Conservation (phyloP, 2,329 filamentous ascomycete genomes). For the Rutstroemia sp. region DNA sequence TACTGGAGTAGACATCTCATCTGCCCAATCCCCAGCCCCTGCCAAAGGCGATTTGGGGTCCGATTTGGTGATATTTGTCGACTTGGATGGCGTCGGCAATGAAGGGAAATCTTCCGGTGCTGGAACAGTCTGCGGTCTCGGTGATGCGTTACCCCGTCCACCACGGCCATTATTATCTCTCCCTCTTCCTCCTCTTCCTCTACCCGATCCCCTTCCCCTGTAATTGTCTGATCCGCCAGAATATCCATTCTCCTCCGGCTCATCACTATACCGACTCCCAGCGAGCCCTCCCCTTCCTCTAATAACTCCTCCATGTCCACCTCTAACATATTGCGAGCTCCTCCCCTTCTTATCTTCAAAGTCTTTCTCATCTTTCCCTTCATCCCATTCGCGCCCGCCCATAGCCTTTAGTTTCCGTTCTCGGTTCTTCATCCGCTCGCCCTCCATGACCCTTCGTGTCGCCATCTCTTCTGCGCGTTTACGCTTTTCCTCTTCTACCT, state of each 20-base stretch:
- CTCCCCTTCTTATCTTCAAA: conserved; percentile 26
- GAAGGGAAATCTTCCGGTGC: conserved; percentile 24
- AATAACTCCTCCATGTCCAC: conserved; percentile 22
- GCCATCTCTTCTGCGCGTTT: conserved; percentile 34
- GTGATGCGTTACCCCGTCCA: conserved; percentile 15
- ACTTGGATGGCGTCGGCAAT: conserved; percentile 6
- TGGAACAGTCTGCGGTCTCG: conserved; percentile 11
- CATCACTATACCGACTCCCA: conserved; percentile 11
- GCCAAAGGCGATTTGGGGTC: conserved; percentile 8
- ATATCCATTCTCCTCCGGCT: conserved; percentile 8
- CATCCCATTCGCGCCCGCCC: conserved; percentile 30
- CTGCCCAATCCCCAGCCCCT: conserved; percentile 23
- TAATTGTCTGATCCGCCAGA: conserved; percentile 3
- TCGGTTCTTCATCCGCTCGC: conserved; percentile 30
- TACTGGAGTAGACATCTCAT: conserved; percentile 26
- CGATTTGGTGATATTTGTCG: conserved; percentile 4
- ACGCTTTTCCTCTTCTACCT: conserved; percentile 51
- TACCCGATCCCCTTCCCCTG: conserved; percentile 18
- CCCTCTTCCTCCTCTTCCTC: conserved; percentile 1
- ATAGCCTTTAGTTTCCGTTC: conserved; percentile 29
- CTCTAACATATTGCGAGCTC: conserved; percentile 24
- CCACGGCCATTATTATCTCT: conserved; percentile 4
- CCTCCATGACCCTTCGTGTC: conserved; percentile 27
- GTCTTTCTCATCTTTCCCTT: conserved; percentile 27
- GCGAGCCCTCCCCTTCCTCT: conserved; percentile 14